Percentiles rank a stretch among this genome's conserved stretches.
phyloP scores from a whole-genome alignment of 352 stramenopile species.

The Chrysophaeum taylorii region DNA sequence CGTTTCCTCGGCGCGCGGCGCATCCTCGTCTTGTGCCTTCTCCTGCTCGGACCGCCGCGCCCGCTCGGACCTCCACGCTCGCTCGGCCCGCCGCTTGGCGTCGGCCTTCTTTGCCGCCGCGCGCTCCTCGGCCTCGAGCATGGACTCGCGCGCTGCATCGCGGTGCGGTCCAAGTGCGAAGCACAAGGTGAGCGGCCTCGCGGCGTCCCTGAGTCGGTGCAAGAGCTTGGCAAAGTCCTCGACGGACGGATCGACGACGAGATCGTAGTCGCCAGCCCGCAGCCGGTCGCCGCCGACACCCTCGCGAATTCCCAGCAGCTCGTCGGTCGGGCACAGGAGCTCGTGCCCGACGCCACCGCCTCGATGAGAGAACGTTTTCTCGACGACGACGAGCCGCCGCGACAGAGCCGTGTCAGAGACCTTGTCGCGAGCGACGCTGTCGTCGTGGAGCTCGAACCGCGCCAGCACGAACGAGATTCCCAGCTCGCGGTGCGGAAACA shows the following conservation, averaged over 20 bases:
- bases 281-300: no score
- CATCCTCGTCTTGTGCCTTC: no score
- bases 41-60: no score
- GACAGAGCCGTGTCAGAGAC: neutral
- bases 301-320: neutral
- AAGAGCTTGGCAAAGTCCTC: neutral
- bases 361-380: neutral
- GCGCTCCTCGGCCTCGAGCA: no score
- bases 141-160: no score
- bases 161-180: neutral
- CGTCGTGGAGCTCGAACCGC: neutral
- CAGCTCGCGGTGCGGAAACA: no score
- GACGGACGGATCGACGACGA: neutral
- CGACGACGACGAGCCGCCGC: slow-evolving; percentile 1
- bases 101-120: no score
- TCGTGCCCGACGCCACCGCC: neutral
- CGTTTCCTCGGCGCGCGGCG: no score
- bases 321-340: neutral
- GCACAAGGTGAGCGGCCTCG: neutral
- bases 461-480: neutral
- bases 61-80: no score
- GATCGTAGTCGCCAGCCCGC: no score
- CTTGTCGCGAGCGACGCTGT: neutral
- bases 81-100: no score
- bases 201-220: neutral